Percentiles rank a stretch among this genome's conserved stretches.
Conservation (phyloP, 2,329 filamentous ascomycete genomes). For the Talaromyces atroroseus region DNA sequence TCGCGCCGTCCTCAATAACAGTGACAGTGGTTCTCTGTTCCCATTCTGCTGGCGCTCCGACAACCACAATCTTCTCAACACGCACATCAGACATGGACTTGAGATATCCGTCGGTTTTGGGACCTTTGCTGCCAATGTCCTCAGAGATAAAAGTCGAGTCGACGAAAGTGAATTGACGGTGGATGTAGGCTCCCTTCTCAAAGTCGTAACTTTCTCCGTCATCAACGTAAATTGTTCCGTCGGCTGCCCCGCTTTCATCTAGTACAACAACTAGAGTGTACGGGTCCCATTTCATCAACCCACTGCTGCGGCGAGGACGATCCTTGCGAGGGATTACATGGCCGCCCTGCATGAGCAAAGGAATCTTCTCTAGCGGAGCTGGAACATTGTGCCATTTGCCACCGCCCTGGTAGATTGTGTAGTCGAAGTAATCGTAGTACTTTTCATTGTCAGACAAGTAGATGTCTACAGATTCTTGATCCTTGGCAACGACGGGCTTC, state of each 20-base stretch:
- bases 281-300: slow-evolving; percentile 89
- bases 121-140: slow-evolving; percentile 58
- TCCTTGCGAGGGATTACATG: slow-evolving; percentile 90
- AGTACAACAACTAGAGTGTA: slow-evolving; percentile 83
- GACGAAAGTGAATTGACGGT: slow-evolving; percentile 68
- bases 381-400: slow-evolving; percentile 65
- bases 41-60: slow-evolving; percentile 73
- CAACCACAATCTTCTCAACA: slow-evolving; percentile 77
- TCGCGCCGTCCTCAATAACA: slow-evolving; percentile 43
- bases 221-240: slow-evolving; percentile 82
- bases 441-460: slow-evolving; percentile 84
- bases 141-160: slow-evolving; percentile 59
- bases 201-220: slow-evolving; percentile 92
- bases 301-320: slow-evolving; percentile 73
- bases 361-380: slow-evolving; percentile 79
- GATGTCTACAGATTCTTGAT: slow-evolving; percentile 65
- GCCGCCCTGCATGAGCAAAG: slow-evolving; percentile 85
- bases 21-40: slow-evolving; percentile 54
- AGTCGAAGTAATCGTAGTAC: slow-evolving; percentile 96
- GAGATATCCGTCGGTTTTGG: slow-evolving; percentile 67
- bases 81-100: slow-evolving; percentile 72
- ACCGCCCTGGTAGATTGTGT: slow-evolving; percentile 65
- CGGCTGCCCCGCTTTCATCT: slow-evolving; percentile 62
- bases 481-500: slow-evolving; percentile 81
- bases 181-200: slow-evolving; percentile 78